Evolutionary conservation across 495 filamentous ascomycete genomes (phyloP).

Genomic region (Aspergillus cristatus): DNA sequence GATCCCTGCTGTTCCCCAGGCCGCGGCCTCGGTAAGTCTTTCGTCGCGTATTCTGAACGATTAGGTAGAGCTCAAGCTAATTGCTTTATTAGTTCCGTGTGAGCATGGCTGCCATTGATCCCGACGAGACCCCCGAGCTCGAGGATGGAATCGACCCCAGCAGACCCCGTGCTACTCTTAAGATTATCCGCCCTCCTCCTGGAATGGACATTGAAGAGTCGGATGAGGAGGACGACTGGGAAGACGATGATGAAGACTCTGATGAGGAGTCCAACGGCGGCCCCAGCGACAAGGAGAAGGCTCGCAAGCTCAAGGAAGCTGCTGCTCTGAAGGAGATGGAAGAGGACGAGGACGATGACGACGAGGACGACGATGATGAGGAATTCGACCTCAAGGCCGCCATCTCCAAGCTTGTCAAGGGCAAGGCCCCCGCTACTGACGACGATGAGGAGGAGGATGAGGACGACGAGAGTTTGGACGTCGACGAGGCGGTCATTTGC

Average conservation of each 20-base stretch:
- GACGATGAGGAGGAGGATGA: constrained; percentile 57
- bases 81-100: constrained; percentile 58
- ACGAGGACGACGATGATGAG: constrained; percentile 47
- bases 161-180: constrained; percentile 72
- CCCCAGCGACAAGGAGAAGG: constrained; percentile 81
- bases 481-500: constrained; percentile 87
- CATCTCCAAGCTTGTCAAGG: constrained; percentile 60
- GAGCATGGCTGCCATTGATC: constrained; percentile 97
- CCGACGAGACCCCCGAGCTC: constrained; percentile 61
- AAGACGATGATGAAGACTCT: constrained; percentile 54
- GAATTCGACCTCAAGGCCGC: constrained; percentile 53
- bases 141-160: constrained; percentile 54
- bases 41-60: background rate
- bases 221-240: constrained; percentile 54
- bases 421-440: constrained; percentile 67
- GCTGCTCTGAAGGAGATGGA: constrained; percentile 60
- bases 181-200: constrained; percentile 64
- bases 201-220: constrained; percentile 43
- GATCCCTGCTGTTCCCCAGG: constrained; percentile 62
- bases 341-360: constrained; percentile 50
- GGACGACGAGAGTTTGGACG: constrained; percentile 54
- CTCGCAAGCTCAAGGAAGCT: constrained; percentile 67
- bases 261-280: constrained; percentile 72
- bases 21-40: constrained; percentile 70
- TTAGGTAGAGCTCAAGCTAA: background rate